A percentile compares a stretch with the other conserved stretches of the same genome.
phyloP scores from a whole-genome alignment of 2,329 filamentous ascomycete genomes.

The Pseudogymnoascus sp. region DNA sequence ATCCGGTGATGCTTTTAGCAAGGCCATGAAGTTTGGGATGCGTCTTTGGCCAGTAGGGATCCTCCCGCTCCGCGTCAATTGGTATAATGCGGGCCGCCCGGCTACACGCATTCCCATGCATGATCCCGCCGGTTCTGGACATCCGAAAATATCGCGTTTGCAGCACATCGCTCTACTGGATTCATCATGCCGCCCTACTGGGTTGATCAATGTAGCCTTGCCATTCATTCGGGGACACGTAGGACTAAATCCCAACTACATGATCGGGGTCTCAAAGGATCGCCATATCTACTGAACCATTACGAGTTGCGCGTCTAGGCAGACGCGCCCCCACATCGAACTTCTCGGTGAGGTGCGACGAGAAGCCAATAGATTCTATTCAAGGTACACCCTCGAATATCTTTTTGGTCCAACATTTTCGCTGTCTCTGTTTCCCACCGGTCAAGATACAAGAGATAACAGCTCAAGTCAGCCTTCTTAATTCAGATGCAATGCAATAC shows the following conservation, averaged over 20 bases:
- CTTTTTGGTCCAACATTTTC: not conserved
- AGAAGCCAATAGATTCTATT: not conserved
- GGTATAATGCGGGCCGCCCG: not conserved
- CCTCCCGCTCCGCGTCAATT: not conserved
- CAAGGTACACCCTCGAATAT: not conserved
- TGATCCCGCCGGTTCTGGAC: not conserved
- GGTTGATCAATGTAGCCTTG: not conserved
- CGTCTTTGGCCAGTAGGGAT: not conserved
- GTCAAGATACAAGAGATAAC: not conserved
- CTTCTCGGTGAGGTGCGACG: not conserved
- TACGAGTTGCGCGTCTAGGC: not conserved
- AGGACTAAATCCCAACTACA: not conserved
- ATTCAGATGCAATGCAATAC: not conserved
- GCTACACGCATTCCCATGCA: not conserved
- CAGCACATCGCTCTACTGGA: not conserved
- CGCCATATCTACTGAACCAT: not conserved
- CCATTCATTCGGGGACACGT: not conserved
- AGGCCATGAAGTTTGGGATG: not conserved
- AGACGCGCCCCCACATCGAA: not conserved
- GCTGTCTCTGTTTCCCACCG: not conserved
- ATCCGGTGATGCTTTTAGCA: not conserved
- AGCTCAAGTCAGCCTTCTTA: not conserved
- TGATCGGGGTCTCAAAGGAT: not conserved
- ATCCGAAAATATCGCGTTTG: not conserved
- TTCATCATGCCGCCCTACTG: not conserved